These are phyloP conservation scores for Xylaria bambusicola DNA, from an alignment of 495 filamentous ascomycete species.

Conservation along the genomic window DNA sequence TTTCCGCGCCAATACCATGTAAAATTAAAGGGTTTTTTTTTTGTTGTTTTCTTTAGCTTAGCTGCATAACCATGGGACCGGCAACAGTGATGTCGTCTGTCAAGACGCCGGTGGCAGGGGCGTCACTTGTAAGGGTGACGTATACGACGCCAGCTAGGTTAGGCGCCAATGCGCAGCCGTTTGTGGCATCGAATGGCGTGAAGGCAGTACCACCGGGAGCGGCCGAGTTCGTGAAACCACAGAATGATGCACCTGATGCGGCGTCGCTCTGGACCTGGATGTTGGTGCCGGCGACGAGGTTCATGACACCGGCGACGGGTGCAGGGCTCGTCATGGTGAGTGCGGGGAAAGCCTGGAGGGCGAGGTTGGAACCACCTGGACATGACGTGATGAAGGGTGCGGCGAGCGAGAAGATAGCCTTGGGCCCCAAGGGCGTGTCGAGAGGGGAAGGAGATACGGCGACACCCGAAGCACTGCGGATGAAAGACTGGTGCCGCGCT, in stretches of 20 bases:
- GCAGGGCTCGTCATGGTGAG: conserved; percentile 52
- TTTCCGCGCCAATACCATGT: too few species aligned
- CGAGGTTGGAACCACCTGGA: conserved; percentile 58
- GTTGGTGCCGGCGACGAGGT: conserved; percentile 40
- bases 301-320: conserved; percentile 45
- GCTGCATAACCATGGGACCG: conserved; percentile 52
- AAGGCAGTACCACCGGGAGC: conserved; percentile 55
- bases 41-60: conserved; percentile 39
- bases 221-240: conserved; percentile 58
- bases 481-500: conserved; percentile 62
- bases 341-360: conserved; percentile 57
- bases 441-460: conserved; percentile 60
- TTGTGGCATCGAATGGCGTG: conserved; percentile 43
- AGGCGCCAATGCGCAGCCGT: conserved; percentile 54
- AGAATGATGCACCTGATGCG: conserved; percentile 48
- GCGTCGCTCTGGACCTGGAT: conserved; percentile 46
- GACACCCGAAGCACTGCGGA: conserved; percentile 50
- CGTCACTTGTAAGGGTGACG: conserved; percentile 51
- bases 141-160: conserved; percentile 57
- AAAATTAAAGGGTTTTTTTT: too few species aligned
- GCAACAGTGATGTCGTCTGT: conserved; percentile 56
- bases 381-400: conserved; percentile 64
- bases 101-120: conserved; percentile 43
- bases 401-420: conserved; percentile 63
- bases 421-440: conserved; percentile 58